phyloP scores from a whole-genome alignment of 2,329 filamentous ascomycete species.

The Aureobasidium sp. region DNA sequence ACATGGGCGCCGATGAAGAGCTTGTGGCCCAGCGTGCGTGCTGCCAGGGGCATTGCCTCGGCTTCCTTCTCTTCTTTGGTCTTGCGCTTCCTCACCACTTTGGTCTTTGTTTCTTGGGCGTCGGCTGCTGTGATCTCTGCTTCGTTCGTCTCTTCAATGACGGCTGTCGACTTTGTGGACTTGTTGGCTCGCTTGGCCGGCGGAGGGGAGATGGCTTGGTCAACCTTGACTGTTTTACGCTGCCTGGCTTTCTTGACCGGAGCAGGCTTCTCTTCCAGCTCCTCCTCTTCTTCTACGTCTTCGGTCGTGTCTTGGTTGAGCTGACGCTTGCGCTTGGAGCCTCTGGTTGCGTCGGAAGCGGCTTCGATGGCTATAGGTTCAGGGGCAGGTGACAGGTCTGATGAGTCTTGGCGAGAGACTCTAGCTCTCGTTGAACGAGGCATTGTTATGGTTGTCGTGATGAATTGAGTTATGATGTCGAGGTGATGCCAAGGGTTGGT shows the following conservation, averaged over 20 bases:
- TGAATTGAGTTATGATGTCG: not conserved
- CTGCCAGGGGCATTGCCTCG: constrained; percentile 57
- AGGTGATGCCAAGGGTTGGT: not conserved
- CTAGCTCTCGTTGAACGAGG: not conserved
- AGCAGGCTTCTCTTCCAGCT: constrained; percentile 14
- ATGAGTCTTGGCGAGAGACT: constrained; percentile 9
- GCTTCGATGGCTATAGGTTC: not conserved
- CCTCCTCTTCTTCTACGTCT: constrained; percentile 9
- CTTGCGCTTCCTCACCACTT: constrained; percentile 42
- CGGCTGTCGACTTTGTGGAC: constrained; percentile 14
- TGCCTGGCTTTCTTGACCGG: constrained; percentile 15
- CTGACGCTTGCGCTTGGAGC: constrained; percentile 9
- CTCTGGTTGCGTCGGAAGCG: constrained; percentile 1
- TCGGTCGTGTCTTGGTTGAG: constrained; percentile 14
- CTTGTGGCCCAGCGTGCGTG: constrained; percentile 62
- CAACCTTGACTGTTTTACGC: constrained; percentile 15
- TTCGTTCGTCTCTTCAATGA: constrained; percentile 14
- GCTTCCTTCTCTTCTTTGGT: constrained; percentile 51
- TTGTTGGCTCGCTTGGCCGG: constrained; percentile 2
- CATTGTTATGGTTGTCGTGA: constrained; percentile 4
- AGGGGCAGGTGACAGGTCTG: constrained; percentile 8
- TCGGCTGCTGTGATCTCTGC: constrained; percentile 17
- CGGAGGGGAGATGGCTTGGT: not conserved
- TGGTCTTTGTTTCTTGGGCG: constrained; percentile 17
- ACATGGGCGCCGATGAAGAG: constrained; percentile 93